Percentiles rank a stretch among this genome's conserved stretches.
Conservation (phyloP, 2,329 filamentous ascomycete species). For the Talaromyces verruculosus region DNA sequence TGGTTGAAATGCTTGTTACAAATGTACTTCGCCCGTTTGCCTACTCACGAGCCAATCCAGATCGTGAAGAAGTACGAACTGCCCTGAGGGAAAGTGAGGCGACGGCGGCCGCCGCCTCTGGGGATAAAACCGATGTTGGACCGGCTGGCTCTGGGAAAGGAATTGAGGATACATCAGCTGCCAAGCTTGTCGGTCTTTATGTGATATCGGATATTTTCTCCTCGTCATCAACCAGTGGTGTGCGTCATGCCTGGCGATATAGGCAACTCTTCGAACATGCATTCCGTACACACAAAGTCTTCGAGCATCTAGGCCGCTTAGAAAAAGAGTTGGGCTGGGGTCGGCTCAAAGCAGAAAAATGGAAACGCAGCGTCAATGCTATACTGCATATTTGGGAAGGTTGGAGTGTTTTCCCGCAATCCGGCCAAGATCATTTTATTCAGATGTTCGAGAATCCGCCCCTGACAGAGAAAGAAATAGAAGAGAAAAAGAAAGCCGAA, state of each 20-base stretch:
- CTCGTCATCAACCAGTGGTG: constrained; percentile 70
- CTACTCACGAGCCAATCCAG: constrained; percentile 68
- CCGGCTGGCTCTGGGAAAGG: constrained; percentile 37
- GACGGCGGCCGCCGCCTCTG: constrained; percentile 27
- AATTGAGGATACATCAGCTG: constrained; percentile 65
- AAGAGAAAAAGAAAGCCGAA: constrained; percentile 46
- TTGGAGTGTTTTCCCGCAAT: constrained; percentile 67
- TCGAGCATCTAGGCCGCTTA: constrained; percentile 72
- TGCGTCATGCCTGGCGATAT: constrained; percentile 84
- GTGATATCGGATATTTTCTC: constrained; percentile 77
- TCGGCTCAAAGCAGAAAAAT: constrained; percentile 76
- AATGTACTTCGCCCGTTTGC: constrained; percentile 79
- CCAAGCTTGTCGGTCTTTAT: constrained; percentile 79
- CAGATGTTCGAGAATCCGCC: constrained; percentile 71
- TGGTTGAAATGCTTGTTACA: constrained; percentile 81
- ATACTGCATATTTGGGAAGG: constrained; percentile 69
- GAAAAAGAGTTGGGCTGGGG: constrained; percentile 76
- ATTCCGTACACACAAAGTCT: constrained; percentile 66
- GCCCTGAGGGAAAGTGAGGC: constrained; percentile 36
- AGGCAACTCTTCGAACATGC: constrained; percentile 74
- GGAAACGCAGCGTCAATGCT: constrained; percentile 71
- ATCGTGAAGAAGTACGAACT: constrained; percentile 29
- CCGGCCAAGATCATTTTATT: constrained; percentile 70
- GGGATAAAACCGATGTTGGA: constrained; percentile 41
- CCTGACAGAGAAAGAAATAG: constrained; percentile 48